phyloP scores from a whole-genome alignment of 2,329 filamentous ascomycete species.

The Neodidymelliopsis sp. region DNA sequence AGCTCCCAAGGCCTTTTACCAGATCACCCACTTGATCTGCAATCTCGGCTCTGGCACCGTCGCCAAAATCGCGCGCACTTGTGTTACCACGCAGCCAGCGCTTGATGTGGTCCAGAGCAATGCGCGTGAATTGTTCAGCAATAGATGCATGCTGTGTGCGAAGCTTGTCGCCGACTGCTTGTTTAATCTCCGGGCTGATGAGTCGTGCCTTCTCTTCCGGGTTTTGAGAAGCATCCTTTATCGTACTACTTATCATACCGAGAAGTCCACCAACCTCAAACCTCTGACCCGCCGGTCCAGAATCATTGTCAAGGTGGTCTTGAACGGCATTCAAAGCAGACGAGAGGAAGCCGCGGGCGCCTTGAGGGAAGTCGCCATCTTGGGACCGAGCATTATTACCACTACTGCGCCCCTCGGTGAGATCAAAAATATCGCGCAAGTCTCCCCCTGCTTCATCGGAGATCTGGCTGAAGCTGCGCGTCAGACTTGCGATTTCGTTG shows the following conservation, averaged over 20 bases:
- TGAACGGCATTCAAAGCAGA: slow-evolving; percentile 37
- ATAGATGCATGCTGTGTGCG: slow-evolving; percentile 37
- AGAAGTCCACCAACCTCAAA: slow-evolving; percentile 38
- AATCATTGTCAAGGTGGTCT: slow-evolving; percentile 32
- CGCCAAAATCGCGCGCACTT: slow-evolving; percentile 38
- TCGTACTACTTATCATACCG: slow-evolving; percentile 35
- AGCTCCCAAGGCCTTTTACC: slow-evolving; percentile 37
- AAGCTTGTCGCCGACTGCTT: slow-evolving; percentile 36
- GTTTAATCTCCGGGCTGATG: slow-evolving; percentile 42
- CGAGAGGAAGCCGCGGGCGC: slow-evolving; percentile 35
- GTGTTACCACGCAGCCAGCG: slow-evolving; percentile 43
- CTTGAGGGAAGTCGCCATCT: slow-evolving; percentile 24
- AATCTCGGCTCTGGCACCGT: slow-evolving; percentile 41
- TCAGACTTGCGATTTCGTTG: slow-evolving; percentile 39
- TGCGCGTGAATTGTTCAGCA: slow-evolving; percentile 40
- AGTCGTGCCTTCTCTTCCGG: slow-evolving; percentile 41
- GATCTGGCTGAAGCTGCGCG: slow-evolving; percentile 38
- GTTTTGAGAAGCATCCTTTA: slow-evolving; percentile 39
- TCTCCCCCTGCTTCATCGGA: slow-evolving; percentile 39
- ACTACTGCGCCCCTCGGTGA: slow-evolving; percentile 30
- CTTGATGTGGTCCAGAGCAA: slow-evolving; percentile 42
- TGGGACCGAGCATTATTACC: slow-evolving; percentile 23
- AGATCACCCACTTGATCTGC: slow-evolving; percentile 37
- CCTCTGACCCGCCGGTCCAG: slow-evolving; percentile 21
- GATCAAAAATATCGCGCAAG: slow-evolving; percentile 38